A percentile compares a stretch with the other conserved stretches of the same genome.
These are phyloP conservation scores for Camellia oleifera DNA, from an alignment of 179 eudicot species.

Conservation along the genomic window DNA sequence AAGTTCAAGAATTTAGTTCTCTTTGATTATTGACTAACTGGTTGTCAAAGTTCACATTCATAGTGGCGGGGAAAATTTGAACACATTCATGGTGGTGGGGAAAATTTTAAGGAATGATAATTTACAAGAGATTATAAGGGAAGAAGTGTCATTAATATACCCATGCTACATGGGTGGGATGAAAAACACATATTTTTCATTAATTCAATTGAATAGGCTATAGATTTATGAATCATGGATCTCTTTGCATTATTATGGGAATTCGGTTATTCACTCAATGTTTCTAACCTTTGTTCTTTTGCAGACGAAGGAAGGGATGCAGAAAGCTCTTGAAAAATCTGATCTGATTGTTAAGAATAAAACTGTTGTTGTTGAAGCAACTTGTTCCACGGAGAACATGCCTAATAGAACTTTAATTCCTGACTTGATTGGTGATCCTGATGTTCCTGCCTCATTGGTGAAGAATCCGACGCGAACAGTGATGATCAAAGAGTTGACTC, in stretches of 20 bases:
- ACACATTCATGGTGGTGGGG: too few relatives aligned
- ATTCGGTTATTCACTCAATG: not conserved
- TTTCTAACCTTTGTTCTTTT: not conserved
- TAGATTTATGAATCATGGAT: not conserved
- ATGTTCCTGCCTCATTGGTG: slow-evolving; percentile 25
- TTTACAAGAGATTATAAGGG: not conserved
- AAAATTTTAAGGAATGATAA: not conserved
- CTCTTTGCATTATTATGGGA: not conserved
- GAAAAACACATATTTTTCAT: not conserved
- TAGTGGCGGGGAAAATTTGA: not conserved
- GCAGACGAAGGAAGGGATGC: slow-evolving; percentile 30
- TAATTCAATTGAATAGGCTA: not conserved
- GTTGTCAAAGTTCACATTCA: not conserved
- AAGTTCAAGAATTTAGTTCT: not conserved
- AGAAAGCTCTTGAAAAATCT: slow-evolving; percentile 21
- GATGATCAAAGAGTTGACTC: slow-evolving; percentile 22
- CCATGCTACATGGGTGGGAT: slow-evolving; percentile 2
- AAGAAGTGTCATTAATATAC: not conserved
- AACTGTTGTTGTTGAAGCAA: slow-evolving; percentile 18
- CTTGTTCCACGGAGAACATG: slow-evolving; percentile 4
- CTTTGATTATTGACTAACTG: slow-evolving; percentile 2
- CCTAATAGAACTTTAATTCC: slow-evolving; percentile 20
- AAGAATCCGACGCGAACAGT: slow-evolving; percentile 38
- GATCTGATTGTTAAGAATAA: not conserved
- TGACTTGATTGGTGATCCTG: slow-evolving; percentile 25